phyloP scores from a whole-genome alignment of 768 basidiomycete species.

The Panaeolus papilionaceus region DNA sequence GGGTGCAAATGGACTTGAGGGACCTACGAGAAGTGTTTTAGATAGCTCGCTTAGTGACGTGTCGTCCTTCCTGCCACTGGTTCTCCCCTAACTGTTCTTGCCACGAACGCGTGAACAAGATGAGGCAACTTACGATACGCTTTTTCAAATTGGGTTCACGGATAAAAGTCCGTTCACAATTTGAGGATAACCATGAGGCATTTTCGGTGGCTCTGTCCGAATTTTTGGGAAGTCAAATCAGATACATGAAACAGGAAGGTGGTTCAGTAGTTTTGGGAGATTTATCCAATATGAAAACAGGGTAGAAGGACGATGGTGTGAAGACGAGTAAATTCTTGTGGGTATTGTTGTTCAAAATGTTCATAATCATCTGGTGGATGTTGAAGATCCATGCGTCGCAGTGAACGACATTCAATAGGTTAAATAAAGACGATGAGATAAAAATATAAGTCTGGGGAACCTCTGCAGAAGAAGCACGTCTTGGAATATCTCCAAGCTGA shows the following conservation, averaged over 20 bases:
- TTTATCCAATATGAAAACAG: not conserved
- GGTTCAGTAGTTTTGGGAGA: constrained; percentile 1
- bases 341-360: not conserved
- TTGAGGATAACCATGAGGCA: constrained; percentile 5
- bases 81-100: not conserved
- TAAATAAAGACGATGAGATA: not conserved
- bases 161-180: not conserved
- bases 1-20: not conserved
- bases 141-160: not conserved
- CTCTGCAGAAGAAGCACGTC: not conserved
- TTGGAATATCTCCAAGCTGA: not conserved
- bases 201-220: constrained; percentile 13
- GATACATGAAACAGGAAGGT: not conserved
- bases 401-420: not conserved
- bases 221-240: not conserved
- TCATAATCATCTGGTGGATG: not conserved
- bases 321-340: not conserved
- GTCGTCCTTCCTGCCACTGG: not conserved
- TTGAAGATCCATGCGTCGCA: not conserved
- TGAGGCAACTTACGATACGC: not conserved
- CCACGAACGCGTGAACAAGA: constrained; percentile 12
- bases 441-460: constrained; percentile 10
- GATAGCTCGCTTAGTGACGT: constrained; percentile 13
- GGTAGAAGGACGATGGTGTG: not conserved
- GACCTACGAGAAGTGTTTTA: constrained; percentile 1